Percentiles rank a stretch among this genome's conserved stretches.
Evolutionary conservation across 129 eudicot genomes (phyloP).

Genomic region (Escallonia herrerae): DNA sequence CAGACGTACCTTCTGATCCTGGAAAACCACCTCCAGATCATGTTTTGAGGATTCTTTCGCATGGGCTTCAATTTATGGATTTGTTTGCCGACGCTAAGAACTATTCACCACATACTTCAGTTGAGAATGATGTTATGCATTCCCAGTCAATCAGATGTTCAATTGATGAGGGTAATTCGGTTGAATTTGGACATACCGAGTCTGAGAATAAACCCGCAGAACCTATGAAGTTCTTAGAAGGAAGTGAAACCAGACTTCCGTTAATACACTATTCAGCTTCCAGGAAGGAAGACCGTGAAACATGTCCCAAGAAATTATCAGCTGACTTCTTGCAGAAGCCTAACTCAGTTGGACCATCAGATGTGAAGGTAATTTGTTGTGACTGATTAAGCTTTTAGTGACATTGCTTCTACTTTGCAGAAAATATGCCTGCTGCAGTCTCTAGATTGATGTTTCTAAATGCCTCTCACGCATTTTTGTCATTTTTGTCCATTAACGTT

Average conservation of each 20-base stretch:
- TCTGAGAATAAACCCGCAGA: constrained; percentile 4
- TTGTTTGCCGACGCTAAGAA: constrained; percentile 27
- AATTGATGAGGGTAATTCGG: constrained; percentile 24
- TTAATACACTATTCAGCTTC: constrained; percentile 18
- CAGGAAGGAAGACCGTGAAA: constrained; percentile 7
- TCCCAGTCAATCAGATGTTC: constrained; percentile 23
- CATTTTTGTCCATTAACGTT: constrained; percentile 2
- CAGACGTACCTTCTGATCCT: constrained; percentile 41
- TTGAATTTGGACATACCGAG: constrained; percentile 17
- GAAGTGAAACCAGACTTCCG: constrained; percentile 8
- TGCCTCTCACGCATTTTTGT: constrained; percentile 6
- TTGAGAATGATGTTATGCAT: constrained; percentile 9
- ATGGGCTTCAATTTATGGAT: constrained; percentile 45
- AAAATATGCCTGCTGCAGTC: background rate
- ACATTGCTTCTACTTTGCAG: no score
- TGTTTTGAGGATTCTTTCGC: constrained; percentile 44
- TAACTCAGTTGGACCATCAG: constrained; percentile 13
- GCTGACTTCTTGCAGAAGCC: constrained; percentile 17
- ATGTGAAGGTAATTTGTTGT: constrained; percentile 33
- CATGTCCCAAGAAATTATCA: constrained; percentile 10
- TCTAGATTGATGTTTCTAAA: background rate
- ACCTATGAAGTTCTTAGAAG: constrained; percentile 22
- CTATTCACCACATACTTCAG: constrained; percentile 24
- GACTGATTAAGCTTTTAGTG: background rate
- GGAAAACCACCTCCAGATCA: constrained; percentile 63